Base-by-base conservation (phyloP, 2,329 filamentous ascomycete genomes). In the Rhytidhysteron rufulum region DNA sequence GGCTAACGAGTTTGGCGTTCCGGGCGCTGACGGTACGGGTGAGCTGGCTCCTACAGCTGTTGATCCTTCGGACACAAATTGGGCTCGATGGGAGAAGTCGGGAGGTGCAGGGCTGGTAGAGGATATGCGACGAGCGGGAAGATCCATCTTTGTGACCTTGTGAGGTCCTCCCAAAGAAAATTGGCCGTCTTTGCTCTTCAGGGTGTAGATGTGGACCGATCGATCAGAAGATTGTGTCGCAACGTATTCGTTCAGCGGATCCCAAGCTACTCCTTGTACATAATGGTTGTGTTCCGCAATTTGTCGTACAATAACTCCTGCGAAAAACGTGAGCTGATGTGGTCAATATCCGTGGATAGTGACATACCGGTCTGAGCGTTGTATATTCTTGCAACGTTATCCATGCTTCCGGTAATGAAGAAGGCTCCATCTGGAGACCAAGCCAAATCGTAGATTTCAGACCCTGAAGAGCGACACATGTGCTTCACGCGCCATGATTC, bases 351-450 rank as follows among this genome's bases (percentile, higher is more conserved):
- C 4, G 24, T 13, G 21, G 13, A 21, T 22, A 15, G 11, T 18
- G 19, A 53, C 77, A 49, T 73, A 90, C 88, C 91, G 56, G 86
- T 93, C 49, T 86, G 85, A 41, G 90, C 87, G 67, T 95, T 96
- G 74, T 96, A 97, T 55, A 98, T 97, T 44, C 91, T 81, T 43
- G 93, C 90, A 62, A 97, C 85, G 64, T 98, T 98, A 71, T 98
- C 93, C 90, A 98, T 97, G 70, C 93, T 97, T 29, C 93, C 93
- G 18, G 94, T 96, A 55, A 98, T 96, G 72, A 98, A 95, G 70
- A 94, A 93, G 29, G 83, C 74, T 29, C 87, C 89, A 66, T 98
- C 93, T n/a, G 94, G 94, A 35, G 93, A 97, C 94, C 93, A 98
- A 37, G 93, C 93, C 42, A 98, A 73, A 66, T 98, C 93, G 69